Base-by-base conservation (phyloP, 2,329 filamentous ascomycete genomes). In the Epichloe bromicola region DNA sequence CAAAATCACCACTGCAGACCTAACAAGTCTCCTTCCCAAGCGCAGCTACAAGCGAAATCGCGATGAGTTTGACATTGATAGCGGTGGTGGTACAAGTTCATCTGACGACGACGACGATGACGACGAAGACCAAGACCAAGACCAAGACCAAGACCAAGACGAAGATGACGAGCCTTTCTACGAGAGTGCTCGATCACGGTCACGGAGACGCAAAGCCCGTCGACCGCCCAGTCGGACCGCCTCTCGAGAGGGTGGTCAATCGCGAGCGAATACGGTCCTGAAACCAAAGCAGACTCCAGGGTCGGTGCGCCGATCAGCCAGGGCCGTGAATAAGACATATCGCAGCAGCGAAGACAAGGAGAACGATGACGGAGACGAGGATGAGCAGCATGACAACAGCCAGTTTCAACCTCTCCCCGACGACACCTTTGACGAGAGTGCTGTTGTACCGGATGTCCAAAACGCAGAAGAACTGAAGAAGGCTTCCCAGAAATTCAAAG, bases 401-500 rank as follows among this genome's bases (percentile, higher is more conserved):
- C 61, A 65, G 46, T 67, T 75, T 48, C 68, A 63, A 20, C 72
- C 71, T 20, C 63, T 68, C 26, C 68, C 69, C 3, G 74, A 78
- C 38, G 69, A 76, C 48, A 71, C 69, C 0, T 69, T 73, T 58
- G 69, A 66, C 15, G 55, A 54, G 12, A 62, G 50, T 33, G 55
- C 53, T 47, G 63, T 53, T 38, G 53, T 64, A 45, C 63, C 59
- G 66, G 67, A 56, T 59, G 65, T 60, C 57, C 65, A 57, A 39
- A 69, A 60, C 61, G 63, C 74, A 23, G 65, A 74, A 41, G 79
- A 82, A 69, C 67, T 86, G 54, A 78, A 77, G 64, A 69, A 73
- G 47, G 78, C 79, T 40, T 71, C 71, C 10, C 74, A 70, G 61
- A 85, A 85, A 65, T 86, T 86, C 59, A 73, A 77, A 62, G 82